phyloP scores from a whole-genome alignment of 768 basidiomycete species.

The Ramaria rubella region DNA sequence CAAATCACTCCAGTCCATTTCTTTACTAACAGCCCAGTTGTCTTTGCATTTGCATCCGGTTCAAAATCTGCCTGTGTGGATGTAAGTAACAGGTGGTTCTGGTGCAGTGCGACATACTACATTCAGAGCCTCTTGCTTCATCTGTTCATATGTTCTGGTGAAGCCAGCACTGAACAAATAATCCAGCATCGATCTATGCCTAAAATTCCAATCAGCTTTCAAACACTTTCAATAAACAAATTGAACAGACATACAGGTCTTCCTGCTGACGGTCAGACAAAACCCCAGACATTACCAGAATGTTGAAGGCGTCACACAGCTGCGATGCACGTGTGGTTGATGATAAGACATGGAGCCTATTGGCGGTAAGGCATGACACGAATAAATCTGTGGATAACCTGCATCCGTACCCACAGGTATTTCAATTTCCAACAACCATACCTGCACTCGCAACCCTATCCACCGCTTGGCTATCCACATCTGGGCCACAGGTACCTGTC shows the following conservation, averaged over 20 bases:
- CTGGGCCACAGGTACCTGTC: no score
- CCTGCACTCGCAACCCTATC: no score
- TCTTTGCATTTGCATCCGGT: conserved; percentile 83
- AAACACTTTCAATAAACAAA: no score
- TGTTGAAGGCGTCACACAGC: no score
- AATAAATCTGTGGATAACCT: no score
- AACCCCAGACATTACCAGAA: conserved; percentile 1
- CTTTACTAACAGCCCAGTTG: conserved; percentile 86
- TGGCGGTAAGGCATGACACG: no score
- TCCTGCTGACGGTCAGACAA: conserved; percentile 4
- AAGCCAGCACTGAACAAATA: conserved; percentile 44
- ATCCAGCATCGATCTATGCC: conserved; percentile 77
- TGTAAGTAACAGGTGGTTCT: conserved; percentile 14
- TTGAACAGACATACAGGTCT: neutral
- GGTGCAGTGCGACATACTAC: conserved; percentile 11
- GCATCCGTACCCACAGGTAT: no score
- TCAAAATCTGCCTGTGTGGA: conserved; percentile 46
- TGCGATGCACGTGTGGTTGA: no score
- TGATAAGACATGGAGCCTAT: no score
- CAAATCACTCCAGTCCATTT: conserved; percentile 97
- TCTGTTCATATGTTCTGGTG: conserved; percentile 51
- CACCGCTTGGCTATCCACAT: no score
- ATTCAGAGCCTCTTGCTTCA: conserved; percentile 22
- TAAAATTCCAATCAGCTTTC: no score
- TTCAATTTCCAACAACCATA: no score